Evolutionary conservation across 306 rosid genomes (phyloP).

Genomic region (Cucumis cinereus): DNA sequence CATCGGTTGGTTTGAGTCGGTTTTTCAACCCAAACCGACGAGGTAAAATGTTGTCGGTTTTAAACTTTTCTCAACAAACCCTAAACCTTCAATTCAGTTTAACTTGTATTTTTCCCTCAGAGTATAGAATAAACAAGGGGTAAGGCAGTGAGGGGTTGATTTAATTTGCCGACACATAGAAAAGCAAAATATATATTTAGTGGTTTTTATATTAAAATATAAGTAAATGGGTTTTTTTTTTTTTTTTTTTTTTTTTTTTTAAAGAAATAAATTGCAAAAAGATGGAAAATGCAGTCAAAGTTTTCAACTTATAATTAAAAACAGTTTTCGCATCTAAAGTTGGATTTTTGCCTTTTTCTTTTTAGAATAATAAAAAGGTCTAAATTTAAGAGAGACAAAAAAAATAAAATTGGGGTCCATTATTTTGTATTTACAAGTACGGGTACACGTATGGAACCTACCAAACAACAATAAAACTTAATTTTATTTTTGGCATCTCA

Average conservation of each 20-base stretch:
- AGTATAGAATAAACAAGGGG: not conserved
- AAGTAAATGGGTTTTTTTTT: not conserved
- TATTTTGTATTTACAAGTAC: not conserved
- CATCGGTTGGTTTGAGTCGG: no score
- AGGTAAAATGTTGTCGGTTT: no score
- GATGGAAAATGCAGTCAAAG: conserved; percentile 1
- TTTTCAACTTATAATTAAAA: not conserved
- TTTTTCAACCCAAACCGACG: no score
- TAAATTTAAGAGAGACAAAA: not conserved
- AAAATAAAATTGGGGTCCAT: not conserved
- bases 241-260: no score
- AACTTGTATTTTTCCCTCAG: no score
- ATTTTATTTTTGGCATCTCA: not conserved
- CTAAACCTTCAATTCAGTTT: no score
- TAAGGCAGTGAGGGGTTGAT: not conserved
- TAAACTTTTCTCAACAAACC: no score
- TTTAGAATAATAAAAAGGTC: not conserved
- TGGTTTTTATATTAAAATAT: not conserved
- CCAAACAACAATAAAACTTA: not conserved
- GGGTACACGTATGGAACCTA: not conserved
- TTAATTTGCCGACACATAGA: not conserved
- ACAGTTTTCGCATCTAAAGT: not conserved
- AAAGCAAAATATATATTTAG: not conserved
- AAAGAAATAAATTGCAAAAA: not conserved
- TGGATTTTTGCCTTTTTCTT: not conserved